Base-by-base conservation (phyloP, 768 basidiomycete species). In the Calvatia gigantea region DNA sequence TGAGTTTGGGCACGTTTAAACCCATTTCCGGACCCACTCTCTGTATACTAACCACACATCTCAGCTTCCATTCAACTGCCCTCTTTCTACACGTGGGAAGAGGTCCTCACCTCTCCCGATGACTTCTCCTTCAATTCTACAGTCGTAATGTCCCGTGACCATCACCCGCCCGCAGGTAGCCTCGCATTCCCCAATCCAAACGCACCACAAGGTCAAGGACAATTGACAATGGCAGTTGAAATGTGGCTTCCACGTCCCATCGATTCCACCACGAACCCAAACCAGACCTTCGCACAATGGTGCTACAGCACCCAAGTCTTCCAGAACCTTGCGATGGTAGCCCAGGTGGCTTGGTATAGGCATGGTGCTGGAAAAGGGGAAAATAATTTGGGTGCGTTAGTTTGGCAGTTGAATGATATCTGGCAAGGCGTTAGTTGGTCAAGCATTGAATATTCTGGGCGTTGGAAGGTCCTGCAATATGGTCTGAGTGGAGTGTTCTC, bases 271-370 rank as follows among this genome's bases (percentile, higher is more conserved):
- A 57, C 73, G 15, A 71, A 81, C 61, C 54, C 74, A 17, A 82
- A 85, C 56, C 76, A 81, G 61, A 84, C 82, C 0, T 84, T 85
- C 64, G 78, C 82, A 0, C 81, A 83, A 61, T 83, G 82, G 82
- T 83, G 80, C 65, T 85, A 75, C 71, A 81, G 79, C 65, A 83
- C 82, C 2, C 83, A 84, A 60, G 59, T 83, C 17, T 83, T 83
- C 76, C 83, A 83, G 59, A 70, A 77, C 17, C 75, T 84, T 74
- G 76, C 78, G 42, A 82, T 83, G 72, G 71, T 76, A n/a, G 73
- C 81, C n/a, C 70, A 84, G 62, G 75, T 83, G 38, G 75, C 81
- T 5, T 84, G 75, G 72, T 85, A 85, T 66, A 71, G 83, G 32
- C 78, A 76, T 31, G 81, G 82, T n/a, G 79, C 83, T 0, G 82